Percentiles rank a stretch among this genome's conserved stretches.
Conservation (phyloP, 1,284 basidiomycete species). For the Schizophyllum amplum region DNA sequence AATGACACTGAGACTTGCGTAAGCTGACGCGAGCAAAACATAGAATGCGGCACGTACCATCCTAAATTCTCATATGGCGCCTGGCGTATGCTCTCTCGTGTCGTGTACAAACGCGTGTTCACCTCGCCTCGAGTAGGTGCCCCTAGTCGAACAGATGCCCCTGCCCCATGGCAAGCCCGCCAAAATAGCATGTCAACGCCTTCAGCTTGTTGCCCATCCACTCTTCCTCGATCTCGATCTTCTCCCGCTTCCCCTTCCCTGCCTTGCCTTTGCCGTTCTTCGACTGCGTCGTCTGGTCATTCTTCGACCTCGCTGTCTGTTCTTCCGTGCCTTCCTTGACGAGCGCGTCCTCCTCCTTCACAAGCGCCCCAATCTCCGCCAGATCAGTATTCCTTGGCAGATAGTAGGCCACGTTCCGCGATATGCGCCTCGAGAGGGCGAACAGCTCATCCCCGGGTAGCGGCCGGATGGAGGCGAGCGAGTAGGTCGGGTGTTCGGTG, state of each 20-base stretch:
- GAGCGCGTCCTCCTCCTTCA: slow-evolving; percentile 16
- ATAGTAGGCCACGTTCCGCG: slow-evolving; percentile 82
- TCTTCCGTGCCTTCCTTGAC: background rate
- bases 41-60: too few relatives aligned
- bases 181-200: slow-evolving; percentile 77
- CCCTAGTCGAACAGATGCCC: slow-evolving; percentile 46
- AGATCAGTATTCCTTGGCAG: slow-evolving; percentile 81
- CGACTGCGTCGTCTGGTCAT: too few relatives aligned
- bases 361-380: slow-evolving; percentile 61
- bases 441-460: slow-evolving; percentile 81
- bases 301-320: too few relatives aligned
- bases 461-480: slow-evolving; percentile 67
- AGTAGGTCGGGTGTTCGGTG: slow-evolving; percentile 47
- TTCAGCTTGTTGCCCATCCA: slow-evolving; percentile 86
- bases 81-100: too few relatives aligned
- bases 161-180: slow-evolving; percentile 62
- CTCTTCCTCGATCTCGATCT: slow-evolving; percentile 80
- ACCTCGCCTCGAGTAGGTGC: too few relatives aligned
- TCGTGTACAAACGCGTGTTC: too few relatives aligned
- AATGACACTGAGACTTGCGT: too few relatives aligned
- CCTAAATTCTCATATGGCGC: too few relatives aligned
- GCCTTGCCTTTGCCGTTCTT: slow-evolving; percentile 3
- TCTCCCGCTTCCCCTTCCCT: slow-evolving; percentile 30
- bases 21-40: too few relatives aligned
- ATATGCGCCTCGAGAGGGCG: slow-evolving; percentile 57